These are phyloP conservation scores for Plasmodium billcollinsi DNA, from an alignment of 169 alveolate genomes.

Conservation along the genomic window DNA sequence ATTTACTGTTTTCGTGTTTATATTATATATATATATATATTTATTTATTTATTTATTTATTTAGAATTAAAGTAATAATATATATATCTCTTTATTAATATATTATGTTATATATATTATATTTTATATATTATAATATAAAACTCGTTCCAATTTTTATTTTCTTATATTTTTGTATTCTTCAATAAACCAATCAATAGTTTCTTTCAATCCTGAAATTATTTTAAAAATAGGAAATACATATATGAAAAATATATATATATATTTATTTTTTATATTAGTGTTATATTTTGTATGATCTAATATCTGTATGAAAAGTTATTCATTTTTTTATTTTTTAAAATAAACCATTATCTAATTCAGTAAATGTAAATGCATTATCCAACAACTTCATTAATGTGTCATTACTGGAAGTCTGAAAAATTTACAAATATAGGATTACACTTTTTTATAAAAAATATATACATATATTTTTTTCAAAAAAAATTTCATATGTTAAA, in stretches of 20 bases:
- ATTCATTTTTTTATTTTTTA: conserved; percentile 12
- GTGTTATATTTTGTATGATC: not conserved
- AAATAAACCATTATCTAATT: conserved; percentile 45
- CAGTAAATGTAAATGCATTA: conserved; percentile 54
- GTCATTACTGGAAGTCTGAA: conserved; percentile 61
- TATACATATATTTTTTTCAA: not conserved
- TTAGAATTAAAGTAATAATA: too few species aligned
- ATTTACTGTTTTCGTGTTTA: too few species aligned
- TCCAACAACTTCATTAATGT: conserved; percentile 54
- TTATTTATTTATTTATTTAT: too few species aligned
- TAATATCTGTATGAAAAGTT: not conserved
- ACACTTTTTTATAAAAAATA: not conserved
- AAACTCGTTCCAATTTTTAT: conserved; percentile 1
- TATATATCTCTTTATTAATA: too few species aligned
- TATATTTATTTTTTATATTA: not conserved
- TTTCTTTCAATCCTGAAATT: conserved; percentile 61
- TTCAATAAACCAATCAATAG: conserved; percentile 61
- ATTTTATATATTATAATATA: not conserved
- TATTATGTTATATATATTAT: not conserved
- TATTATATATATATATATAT: too few species aligned
- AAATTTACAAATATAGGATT: not conserved
- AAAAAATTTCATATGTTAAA: too few species aligned
- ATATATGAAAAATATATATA: conserved; percentile 12
- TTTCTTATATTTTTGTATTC: conserved; percentile 49
- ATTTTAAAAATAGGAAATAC: not conserved